These are phyloP conservation scores for Crithidia bombi DNA, from an alignment of 208 protist species.

Conservation along the genomic window DNA sequence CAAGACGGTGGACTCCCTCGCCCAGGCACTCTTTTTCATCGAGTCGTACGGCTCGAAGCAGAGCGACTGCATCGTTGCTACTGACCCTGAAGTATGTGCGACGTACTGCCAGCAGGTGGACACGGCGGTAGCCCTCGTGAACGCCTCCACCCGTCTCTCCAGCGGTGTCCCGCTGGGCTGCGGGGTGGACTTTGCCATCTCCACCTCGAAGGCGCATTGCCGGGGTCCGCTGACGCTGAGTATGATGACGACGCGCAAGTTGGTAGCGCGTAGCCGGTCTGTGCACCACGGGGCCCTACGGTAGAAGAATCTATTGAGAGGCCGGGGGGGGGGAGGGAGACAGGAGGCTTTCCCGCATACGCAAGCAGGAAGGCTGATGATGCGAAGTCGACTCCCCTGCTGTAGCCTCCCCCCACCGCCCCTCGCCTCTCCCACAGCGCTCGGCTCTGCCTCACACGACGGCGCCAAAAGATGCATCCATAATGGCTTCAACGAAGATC, in stretches of 20 bases:
- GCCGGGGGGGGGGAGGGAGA: background rate
- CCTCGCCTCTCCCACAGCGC: too few relatives aligned
- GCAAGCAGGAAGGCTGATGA: too few relatives aligned
- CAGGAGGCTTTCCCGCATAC: too few relatives aligned
- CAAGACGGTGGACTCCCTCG: slow-evolving; percentile 48
- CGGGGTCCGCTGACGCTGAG: slow-evolving; percentile 52
- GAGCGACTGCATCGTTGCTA: slow-evolving; percentile 59
- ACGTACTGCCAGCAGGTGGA: slow-evolving; percentile 50
- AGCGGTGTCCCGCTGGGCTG: slow-evolving; percentile 59
- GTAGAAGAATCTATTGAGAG: background rate
- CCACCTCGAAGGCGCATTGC: slow-evolving; percentile 60
- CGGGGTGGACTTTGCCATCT: slow-evolving; percentile 56
- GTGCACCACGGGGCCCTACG: slow-evolving; percentile 37
- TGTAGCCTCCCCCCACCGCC: too few relatives aligned
- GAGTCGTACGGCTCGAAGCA: slow-evolving; percentile 65
- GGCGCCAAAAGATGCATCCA: too few relatives aligned
- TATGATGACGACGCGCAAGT: slow-evolving; percentile 51
- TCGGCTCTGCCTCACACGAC: too few relatives aligned
- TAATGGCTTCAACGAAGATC: too few relatives aligned
- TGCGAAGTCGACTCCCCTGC: background rate
- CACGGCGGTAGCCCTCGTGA: slow-evolving; percentile 55
- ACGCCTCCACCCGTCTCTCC: slow-evolving; percentile 59
- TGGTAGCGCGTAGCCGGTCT: slow-evolving; percentile 40
- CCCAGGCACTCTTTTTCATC: slow-evolving; percentile 59
- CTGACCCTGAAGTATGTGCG: slow-evolving; percentile 39